phyloP scores from a whole-genome alignment of 306 rosid genomes.

The Cicer pinnatifidum region DNA sequence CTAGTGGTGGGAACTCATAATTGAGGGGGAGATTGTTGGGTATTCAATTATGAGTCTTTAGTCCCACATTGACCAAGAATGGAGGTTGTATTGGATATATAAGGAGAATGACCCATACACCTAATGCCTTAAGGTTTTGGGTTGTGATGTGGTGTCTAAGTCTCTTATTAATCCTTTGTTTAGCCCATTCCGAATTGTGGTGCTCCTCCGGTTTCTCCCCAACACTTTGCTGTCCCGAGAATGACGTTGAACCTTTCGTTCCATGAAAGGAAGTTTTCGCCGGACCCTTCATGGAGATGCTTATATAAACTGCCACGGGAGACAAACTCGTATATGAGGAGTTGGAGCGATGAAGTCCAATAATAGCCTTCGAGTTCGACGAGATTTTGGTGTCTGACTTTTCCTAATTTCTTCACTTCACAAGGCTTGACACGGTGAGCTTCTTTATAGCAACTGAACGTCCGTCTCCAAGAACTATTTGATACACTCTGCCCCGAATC shows the following conservation, averaged over 20 bases:
- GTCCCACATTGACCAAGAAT: too few species aligned
- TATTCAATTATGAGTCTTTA: too few species aligned
- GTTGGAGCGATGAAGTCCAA: slow-evolving; percentile 98
- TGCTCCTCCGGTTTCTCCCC: too few species aligned
- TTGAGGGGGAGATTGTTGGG: too few species aligned
- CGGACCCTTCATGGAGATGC: slow-evolving; percentile 92
- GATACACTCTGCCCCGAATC: slow-evolving; percentile 93
- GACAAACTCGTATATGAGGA: slow-evolving; percentile 83
- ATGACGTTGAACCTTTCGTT: slow-evolving; percentile 85
- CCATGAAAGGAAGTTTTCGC: slow-evolving; percentile 86
- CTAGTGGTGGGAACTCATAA: too few species aligned
- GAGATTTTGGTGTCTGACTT: slow-evolving; percentile 84
- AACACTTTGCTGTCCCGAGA: slow-evolving; percentile 90
- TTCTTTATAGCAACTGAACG: slow-evolving; percentile 96
- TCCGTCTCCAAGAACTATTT: slow-evolving; percentile 87
- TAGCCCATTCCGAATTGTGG: too few species aligned
- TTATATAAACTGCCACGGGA: slow-evolving; percentile 86
- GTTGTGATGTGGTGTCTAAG: too few species aligned
- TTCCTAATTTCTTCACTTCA: slow-evolving; percentile 91
- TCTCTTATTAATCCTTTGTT: too few species aligned
- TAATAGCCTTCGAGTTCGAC: slow-evolving; percentile 95
- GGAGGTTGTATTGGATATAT: too few species aligned
- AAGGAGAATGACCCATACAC: too few species aligned
- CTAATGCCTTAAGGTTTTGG: too few species aligned
- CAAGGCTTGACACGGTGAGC: slow-evolving; percentile 97